These are phyloP conservation scores for Trichothecium sympodiale DNA, from an alignment of 2,329 filamentous ascomycete genomes.

Conservation along the genomic window DNA sequence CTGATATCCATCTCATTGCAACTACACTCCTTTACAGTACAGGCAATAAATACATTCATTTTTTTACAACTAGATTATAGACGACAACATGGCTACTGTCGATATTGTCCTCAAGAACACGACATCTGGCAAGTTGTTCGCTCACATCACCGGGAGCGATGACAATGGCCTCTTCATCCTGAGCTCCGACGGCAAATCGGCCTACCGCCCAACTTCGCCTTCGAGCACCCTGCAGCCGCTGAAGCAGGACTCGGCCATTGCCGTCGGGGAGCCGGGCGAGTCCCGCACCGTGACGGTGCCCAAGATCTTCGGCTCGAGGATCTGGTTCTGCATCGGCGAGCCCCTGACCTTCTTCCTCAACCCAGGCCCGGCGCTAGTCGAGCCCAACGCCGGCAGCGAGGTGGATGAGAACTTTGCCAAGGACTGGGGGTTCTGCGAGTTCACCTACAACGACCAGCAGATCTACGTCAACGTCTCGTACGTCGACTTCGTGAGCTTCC, in stretches of 20 bases:
- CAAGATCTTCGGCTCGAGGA: conserved; percentile 52
- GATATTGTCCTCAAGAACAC: conserved; percentile 5
- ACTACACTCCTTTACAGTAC: no score
- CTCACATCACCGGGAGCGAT: conserved; percentile 57
- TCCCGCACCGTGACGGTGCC: conserved; percentile 54
- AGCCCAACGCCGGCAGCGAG: conserved; percentile 60
- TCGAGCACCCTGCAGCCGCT: conserved; percentile 37
- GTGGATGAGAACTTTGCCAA: conserved; percentile 50
- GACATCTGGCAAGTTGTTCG: conserved; percentile 30
- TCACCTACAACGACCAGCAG: conserved; percentile 48
- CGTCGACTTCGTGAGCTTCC: conserved; percentile 63
- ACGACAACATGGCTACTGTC: conserved; percentile 1
- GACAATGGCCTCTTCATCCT: conserved; percentile 51
- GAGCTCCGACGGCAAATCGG: conserved; percentile 50
- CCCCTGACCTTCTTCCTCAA: conserved; percentile 60
- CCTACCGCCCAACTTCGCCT: conserved; percentile 52
- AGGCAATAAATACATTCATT: no score
- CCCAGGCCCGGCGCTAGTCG: conserved; percentile 60
- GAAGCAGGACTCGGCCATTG: conserved; percentile 48
- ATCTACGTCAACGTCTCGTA: conserved; percentile 61
- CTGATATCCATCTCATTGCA: no score
- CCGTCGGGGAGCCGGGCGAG: conserved; percentile 48
- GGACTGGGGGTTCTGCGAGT: conserved; percentile 59
- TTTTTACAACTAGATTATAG: no score
- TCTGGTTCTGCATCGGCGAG: conserved; percentile 56